Evolutionary conservation across 768 basidiomycete genomes (phyloP), one percentile per base, ranked within the genome.

Genomic region (Rhodosporidiobolus odoratus): DNA sequence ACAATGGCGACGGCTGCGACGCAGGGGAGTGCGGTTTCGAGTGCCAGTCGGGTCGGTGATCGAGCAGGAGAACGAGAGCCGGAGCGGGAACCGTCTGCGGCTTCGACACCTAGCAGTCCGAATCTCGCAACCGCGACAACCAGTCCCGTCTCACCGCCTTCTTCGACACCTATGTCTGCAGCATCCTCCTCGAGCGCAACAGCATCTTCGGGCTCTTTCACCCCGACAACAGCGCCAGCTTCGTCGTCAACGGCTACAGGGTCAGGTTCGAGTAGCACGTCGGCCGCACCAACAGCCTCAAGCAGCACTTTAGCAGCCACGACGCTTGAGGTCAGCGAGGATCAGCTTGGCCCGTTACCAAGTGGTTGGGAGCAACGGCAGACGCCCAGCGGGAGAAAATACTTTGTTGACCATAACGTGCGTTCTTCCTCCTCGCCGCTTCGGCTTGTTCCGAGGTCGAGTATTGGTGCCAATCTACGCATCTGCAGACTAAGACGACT

Each of bases 361-460:
- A 91, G 90, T 54, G 96, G 96, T 58, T 99, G 96, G 96, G 96
- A 99, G 81, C 96, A 96, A 92, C 90, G 96, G 48, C 87, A 95
- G 61, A 99, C 96, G 8, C 89, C 91, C 6, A 96, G 94, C 1
- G 95, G 96, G 1, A 87, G 96, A 58, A 92, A 95, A 9, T 99
- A 98, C 83, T 98, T 96, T 77, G 96, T 99, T 62, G 96, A 99
- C 80, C 96, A 99, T 83, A 98, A 98, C 82, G 98, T 96, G 65
- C 60, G 67, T 38, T 27, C 52, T 27, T 45, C n/a, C 19, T 40
- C 58, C 38, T 38, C 25, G 45, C 62, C 27, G n/a, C 50, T 38
- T 34, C 15, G 5, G 5, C 25, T 38, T 38, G 12, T 19, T 57
- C 34, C 35, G n/a, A n/a, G n/a, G n/a, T n/a, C n/a, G n/a, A 3